Evolutionary conservation across 371 early-diverging fungal genomes (phyloP), one percentile per base, ranked within the genome.

Genomic region (Zychaea mexicana): DNA sequence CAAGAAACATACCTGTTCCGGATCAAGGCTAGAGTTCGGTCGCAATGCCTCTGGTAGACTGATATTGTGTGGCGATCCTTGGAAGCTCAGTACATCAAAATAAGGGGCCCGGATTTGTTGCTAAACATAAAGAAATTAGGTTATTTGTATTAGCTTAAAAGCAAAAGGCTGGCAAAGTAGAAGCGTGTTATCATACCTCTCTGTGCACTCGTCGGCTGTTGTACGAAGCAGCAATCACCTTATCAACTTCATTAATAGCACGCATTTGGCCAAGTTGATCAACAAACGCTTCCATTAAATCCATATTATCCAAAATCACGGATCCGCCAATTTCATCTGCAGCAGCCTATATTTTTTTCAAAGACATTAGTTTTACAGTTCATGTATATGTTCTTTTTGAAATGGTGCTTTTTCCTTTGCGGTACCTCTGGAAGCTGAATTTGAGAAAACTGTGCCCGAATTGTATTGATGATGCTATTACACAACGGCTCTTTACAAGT

Each of bases 401-500:
- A n/a, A n/a, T n/a, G n/a, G n/a, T n/a, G n/a, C n/a, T n/a, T n/a
- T n/a, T n/a, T n/a, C n/a, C n/a, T n/a, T n/a, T n/a, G n/a, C n/a
- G n/a, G n/a, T 72, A 87, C 85, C 72, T 96, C 96, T 6, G 91
- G 87, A 60, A 94, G 79, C 7, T 92, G 90, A 56, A 89, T 87
- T 64, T 94, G 92, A 13, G 89, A 66, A 59, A 97, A 74, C 22
- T 95, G 79, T n/a, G 78, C 82, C 38, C 88, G 84, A 61, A 95
- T 83, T 27, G 92, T 85, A 31, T 85, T 71, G 47, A 89, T 87
- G 79, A 98, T 93, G 72, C 85, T 85, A 54, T 88, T 84, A 30
- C 92, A 88, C 4, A 98, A 82, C 15, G 95, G 94, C 61, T 98
- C 98, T 62, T 96, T 92, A 62, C 94, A 94, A n/a, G 94, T 93